These are phyloP conservation scores for Trichoderma guizhouense DNA, from an alignment of 2,329 filamentous ascomycete genomes.

Conservation along the genomic window DNA sequence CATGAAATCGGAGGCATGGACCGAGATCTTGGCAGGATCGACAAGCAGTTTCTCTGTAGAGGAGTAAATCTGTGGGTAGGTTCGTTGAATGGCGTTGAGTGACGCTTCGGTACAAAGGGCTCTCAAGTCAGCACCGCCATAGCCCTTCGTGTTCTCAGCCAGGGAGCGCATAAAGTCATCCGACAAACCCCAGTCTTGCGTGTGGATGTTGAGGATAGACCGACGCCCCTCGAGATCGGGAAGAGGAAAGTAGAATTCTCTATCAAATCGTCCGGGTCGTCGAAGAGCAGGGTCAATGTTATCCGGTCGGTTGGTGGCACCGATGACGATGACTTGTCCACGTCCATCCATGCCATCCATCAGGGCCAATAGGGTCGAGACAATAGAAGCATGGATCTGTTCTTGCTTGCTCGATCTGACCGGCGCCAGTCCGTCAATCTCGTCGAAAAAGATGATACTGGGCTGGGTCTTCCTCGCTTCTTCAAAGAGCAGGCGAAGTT, in stretches of 20 bases:
- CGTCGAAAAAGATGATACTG: conserved; percentile 99
- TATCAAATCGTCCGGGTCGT: conserved; percentile 88
- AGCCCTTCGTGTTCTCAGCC: conserved; percentile 88
- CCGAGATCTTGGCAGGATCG: conserved; percentile 75
- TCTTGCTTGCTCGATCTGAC: conserved; percentile 97
- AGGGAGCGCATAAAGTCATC: conserved; percentile 77
- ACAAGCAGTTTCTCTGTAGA: conserved; percentile 88
- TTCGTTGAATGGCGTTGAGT: conserved; percentile 90
- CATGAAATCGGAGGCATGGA: conserved; percentile 95
- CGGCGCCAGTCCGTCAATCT: conserved; percentile 94
- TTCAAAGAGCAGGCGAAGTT: conserved; percentile 88
- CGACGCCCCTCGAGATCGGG: conserved; percentile 77
- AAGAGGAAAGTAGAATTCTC: conserved; percentile 96
- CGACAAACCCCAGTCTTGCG: conserved; percentile 84
- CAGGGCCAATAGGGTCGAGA: conserved; percentile 85
- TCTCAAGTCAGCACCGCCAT: conserved; percentile 90
- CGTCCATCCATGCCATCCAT: conserved; percentile 99
- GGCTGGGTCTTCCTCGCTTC: conserved; percentile 94
- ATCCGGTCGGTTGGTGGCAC: conserved; percentile 95
- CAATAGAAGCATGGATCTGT: conserved; percentile 97
- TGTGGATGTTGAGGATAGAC: conserved; percentile 92
- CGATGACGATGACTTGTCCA: conserved; percentile 96
- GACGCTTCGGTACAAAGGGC: conserved; percentile 95
- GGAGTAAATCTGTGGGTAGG: conserved; percentile 93
- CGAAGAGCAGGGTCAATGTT: conserved; percentile 95